phyloP scores from a whole-genome alignment of 345 rosid genomes.

The Geranium rotundifolium region DNA sequence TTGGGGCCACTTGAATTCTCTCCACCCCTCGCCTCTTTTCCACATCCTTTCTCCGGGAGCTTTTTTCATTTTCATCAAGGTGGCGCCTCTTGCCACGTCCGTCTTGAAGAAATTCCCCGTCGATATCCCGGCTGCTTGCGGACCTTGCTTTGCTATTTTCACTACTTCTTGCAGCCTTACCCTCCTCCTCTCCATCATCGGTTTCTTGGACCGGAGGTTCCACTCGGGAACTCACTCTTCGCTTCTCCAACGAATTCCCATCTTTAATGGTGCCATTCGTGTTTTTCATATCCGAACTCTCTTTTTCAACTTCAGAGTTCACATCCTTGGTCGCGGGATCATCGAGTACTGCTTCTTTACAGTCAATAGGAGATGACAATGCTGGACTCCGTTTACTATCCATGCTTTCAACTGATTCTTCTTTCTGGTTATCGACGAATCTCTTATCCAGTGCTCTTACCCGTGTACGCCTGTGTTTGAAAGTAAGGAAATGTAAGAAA shows the following conservation, averaged over 20 bases:
- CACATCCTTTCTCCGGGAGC: constrained; percentile 45
- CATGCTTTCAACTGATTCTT: constrained; percentile 50
- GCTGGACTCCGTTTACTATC: constrained; percentile 33
- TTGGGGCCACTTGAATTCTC: constrained; percentile 30
- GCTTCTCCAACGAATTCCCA: constrained; percentile 24
- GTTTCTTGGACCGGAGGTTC: constrained; percentile 34
- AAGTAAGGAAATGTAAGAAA: background rate
- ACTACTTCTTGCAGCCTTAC: constrained; percentile 79
- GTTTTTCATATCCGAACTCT: constrained; percentile 15
- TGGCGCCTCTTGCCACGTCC: constrained; percentile 35
- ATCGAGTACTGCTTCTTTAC: constrained; percentile 35
- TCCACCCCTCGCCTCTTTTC: constrained; percentile 55
- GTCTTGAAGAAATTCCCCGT: constrained; percentile 60
- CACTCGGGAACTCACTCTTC: constrained; percentile 25
- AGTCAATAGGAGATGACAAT: constrained; percentile 44
- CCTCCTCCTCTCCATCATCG: constrained; percentile 62
- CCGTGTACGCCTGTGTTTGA: constrained; percentile 20
- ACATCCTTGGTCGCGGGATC: constrained; percentile 24
- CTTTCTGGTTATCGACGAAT: constrained; percentile 30
- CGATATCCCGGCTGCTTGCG: constrained; percentile 69
- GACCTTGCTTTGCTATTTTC: constrained; percentile 87
- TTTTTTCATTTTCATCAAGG: constrained; percentile 41
- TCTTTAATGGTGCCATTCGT: constrained; percentile 20
- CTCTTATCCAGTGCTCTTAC: constrained; percentile 28
- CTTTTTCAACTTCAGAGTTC: constrained; percentile 42